These are phyloP conservation scores for Argentina anserina DNA, from an alignment of 306 rosid species.

Conservation along the genomic window DNA sequence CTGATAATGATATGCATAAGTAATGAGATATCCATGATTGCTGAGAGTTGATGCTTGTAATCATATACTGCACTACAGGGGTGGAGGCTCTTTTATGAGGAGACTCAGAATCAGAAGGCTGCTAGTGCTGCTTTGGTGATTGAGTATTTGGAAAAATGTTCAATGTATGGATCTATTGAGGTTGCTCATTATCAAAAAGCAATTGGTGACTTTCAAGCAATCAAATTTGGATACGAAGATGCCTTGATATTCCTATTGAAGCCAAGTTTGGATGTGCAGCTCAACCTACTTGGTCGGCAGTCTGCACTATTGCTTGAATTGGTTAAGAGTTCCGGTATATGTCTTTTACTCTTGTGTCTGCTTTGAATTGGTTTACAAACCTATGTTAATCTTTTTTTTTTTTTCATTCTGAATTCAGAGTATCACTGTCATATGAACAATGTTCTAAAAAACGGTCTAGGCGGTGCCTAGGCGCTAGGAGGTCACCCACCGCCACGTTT, in stretches of 20 bases:
- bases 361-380: neutral
- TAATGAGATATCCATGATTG: neutral
- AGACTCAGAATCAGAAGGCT: conserved; percentile 57
- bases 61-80: conserved; percentile 31
- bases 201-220: conserved; percentile 34
- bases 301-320: conserved; percentile 51
- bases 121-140: conserved; percentile 36
- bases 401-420: neutral
- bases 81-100: conserved; percentile 63
- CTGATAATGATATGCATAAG: neutral
- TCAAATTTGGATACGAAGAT: conserved; percentile 64
- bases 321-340: conserved; percentile 62
- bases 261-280: conserved; percentile 43
- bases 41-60: neutral
- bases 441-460: too few relatives aligned
- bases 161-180: conserved; percentile 45
- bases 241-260: conserved; percentile 59
- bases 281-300: conserved; percentile 77
- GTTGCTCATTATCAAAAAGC: conserved; percentile 62
- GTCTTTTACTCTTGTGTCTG: conserved; percentile 6
- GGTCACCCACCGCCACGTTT: too few relatives aligned
- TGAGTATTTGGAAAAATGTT: conserved; percentile 47
- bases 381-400: neutral
- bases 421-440: too few relatives aligned
- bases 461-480: too few relatives aligned